Base-by-base conservation (phyloP, 2,329 filamentous ascomycete species). In the Mycosphaerella sp. region DNA sequence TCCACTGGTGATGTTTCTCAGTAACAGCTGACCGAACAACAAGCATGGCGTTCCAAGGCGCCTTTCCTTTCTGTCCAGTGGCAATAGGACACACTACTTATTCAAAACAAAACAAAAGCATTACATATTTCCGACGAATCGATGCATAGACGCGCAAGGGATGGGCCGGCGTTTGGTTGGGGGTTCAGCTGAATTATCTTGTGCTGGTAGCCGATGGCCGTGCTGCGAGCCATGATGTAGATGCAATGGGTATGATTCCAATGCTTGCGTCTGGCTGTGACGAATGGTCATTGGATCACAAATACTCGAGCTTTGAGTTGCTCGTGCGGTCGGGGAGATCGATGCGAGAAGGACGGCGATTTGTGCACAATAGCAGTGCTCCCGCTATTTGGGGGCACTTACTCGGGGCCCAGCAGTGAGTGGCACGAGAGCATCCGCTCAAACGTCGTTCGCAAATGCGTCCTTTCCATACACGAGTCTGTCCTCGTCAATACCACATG, bases 61-160 rank as follows among this genome's bases (percentile, higher is more conserved):
- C 17, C 12, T 21, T 29, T 31, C 14, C 34, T 34, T 29, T 29
- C 29, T 32, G 32, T 32, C 31, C 41, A 17, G 48, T n/a, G 42
- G 17, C 12, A 11, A 29, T 29, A 26, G 42, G 42, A n/a, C 41
- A 45, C 38, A 36, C 48, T 45, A 38, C 31, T 39, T 45, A 11
- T 29, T 44, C 40, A 29, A 51, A 45, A 51, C 39, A 45, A 44
- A 17, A 51, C 48, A 51, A 51, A 51, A 51, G 48, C 48, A 41
- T 34, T 23, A 44, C 21, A 43, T 45, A 40, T 12, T 51, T 39
- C 36, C n/a, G 26, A 43, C 31, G 32, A 29, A 45, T 39, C 48
- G 31, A 40, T 41, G 48, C 40, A 51, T 44, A 51, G 40, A 51
- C 40, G 48, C 31, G 40, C 48, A 43, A 21, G 21, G 21, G 36